Evolutionary conservation across 2,329 filamentous ascomycete genomes (phyloP), one percentile per base, ranked within the genome.

Genomic region (Colletotrichum noveboracense): DNA sequence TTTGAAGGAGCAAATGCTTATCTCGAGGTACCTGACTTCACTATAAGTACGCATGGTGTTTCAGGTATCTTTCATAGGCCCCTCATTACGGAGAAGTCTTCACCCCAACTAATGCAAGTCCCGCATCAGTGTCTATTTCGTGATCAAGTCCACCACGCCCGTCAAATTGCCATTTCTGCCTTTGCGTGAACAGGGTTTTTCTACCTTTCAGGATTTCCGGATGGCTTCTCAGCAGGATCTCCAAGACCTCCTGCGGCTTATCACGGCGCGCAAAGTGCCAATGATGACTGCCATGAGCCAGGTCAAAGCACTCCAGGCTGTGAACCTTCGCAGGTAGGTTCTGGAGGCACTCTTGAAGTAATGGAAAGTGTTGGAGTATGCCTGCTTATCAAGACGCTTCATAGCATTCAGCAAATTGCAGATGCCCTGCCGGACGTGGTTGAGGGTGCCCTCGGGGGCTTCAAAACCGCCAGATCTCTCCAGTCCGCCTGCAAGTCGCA

Each of bases 261-360:
- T 93, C 78, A 93, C 90, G 5, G 86, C 88, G 62, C 89, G 90
- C 69, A 92, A 91, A 30, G 83, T 91, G 68, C 85, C 91, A 5
- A 91, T 93, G 84, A 86, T 92, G 82, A 87, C 88, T 69, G 91
- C 91, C 30, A 90, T 93, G 87, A 82, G 85, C 58, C 89, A 91
- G 77, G 86, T 92, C 74, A 92, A 90, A 80, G 86, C 89, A 5
- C 85, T 93, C 2, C 91, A 93, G 80, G 80, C 83, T 4, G 88
- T 87, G 56, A 88, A 88, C 55, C 85, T 93, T 26, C 86, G 86
- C 76, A 92, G 89, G 92, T 93, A 85, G 80, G 61, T 58, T 12
- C 55, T 58, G 55, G 16, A 28, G 55, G 55, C 55, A 30, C 55
- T 26, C 24, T 30, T 30, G 55, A 28, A 10, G 55, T 30, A 16